Evolutionary conservation across 140 eudicot genomes (phyloP), one percentile per base, ranked within the genome.

Genomic region (Oenanthe javanica): DNA sequence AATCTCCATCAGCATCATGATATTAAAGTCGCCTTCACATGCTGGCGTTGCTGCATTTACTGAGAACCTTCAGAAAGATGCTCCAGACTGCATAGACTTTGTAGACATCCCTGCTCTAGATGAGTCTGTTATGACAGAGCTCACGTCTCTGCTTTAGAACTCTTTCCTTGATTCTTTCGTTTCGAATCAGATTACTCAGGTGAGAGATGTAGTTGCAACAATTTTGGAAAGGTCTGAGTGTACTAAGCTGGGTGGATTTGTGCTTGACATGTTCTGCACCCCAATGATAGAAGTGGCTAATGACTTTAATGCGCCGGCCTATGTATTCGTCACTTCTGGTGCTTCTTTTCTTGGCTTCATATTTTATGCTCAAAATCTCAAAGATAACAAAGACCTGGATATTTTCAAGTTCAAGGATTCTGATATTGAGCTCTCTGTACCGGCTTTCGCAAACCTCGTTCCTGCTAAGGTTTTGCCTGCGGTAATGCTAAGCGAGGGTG

Each of bases 251-350:
- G 85, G 79, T 3, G 93, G 87, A 51, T 61, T 89, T 25, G 84
- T 89, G 1, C 19, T 89, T 27, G 87, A 89, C 63, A 80, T 89
- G 87, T 86, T 89, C 42, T 86, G 90, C 52, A 73, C 87, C 6
- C 6, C 77, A 2, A 85, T 89, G 89, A 81, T 84, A 4, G 86
- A 86, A 7, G 80, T 83, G 5, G 93, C 90, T 0, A 63, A 79
- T 59, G 86, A 86, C 11, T 79, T 86, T n/a, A 72, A 81, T 36
- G 21, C 83, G n/a, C 89, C 89, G 0, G 57, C 76, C 23, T 86
- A 84, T 36, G 69, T 84, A 1, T 89, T 80, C 82, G 86, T 80
- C 79, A 81, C 92, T 5, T 86, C 87, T 18, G 76, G 87, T n/a
- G 87, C 88, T 6, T 78, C 84, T 16, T 75, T 86, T 63, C 89